These are phyloP conservation scores for Erucastrum elatum DNA, from an alignment of 345 rosid genomes.

Conservation along the genomic window DNA sequence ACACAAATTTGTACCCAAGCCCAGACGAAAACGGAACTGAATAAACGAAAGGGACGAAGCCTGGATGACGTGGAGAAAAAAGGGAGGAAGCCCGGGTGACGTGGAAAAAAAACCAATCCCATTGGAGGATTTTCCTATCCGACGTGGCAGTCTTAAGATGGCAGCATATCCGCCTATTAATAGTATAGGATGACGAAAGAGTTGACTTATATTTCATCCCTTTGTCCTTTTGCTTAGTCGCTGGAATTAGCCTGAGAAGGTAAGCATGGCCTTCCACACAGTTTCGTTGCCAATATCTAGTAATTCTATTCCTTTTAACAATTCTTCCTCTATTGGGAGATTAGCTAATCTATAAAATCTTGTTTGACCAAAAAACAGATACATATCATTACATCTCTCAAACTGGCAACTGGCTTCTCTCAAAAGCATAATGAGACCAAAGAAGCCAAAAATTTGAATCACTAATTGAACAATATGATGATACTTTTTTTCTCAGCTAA, in stretches of 20 bases:
- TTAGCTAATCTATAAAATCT: too few relatives aligned
- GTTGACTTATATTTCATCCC: background rate
- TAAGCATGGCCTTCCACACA: background rate
- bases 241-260: background rate
- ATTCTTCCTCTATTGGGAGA: background rate
- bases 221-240: background rate
- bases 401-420: slow-evolving; percentile 15
- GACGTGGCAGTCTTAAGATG: too few relatives aligned
- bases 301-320: background rate
- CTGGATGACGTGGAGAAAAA: too few relatives aligned
- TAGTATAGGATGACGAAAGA: background rate
- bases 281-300: background rate
- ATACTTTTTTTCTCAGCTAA: slow-evolving; percentile 4
- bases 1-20: too few relatives aligned
- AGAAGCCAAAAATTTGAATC: slow-evolving; percentile 36
- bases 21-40: too few relatives aligned
- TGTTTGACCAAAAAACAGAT: too few relatives aligned
- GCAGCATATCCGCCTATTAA: too few relatives aligned
- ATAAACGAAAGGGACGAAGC: too few relatives aligned
- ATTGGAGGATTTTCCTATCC: too few relatives aligned
- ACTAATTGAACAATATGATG: slow-evolving; percentile 21
- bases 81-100: background rate
- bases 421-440: slow-evolving; percentile 26
- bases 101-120: too few relatives aligned
- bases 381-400: background rate